Conservation (phyloP, 805 yeast species). For the Peterozyma toletana region DNA sequence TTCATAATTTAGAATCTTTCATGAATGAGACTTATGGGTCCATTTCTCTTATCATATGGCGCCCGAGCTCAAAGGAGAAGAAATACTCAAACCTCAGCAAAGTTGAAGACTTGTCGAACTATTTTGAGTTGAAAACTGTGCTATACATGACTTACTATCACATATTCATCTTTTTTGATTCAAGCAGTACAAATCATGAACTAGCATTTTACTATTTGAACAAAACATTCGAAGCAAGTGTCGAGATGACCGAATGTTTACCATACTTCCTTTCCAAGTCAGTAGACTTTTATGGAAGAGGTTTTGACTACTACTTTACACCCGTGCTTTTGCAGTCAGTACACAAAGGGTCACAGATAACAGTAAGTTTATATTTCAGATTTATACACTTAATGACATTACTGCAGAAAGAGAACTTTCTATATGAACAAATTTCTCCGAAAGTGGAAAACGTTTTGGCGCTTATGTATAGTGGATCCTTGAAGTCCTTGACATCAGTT, state of each 20-base stretch:
- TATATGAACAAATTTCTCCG: neutral
- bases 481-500: conserved; percentile 10
- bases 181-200: neutral
- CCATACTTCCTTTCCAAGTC: neutral
- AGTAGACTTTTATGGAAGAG: conserved; percentile 18
- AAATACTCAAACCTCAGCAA: neutral
- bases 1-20: neutral
- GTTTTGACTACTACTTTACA: conserved; percentile 30
- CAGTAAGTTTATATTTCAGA: conserved; percentile 19
- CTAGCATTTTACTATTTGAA: conserved; percentile 1
- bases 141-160: conserved; percentile 13
- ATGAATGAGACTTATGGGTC: neutral
- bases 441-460: neutral
- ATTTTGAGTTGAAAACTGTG: conserved; percentile 10
- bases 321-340: conserved; percentile 29
- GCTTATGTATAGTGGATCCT: neutral
- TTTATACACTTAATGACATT: conserved; percentile 16
- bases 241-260: neutral
- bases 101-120: neutral
- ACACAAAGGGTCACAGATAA: conserved; percentile 28
- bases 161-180: conserved; percentile 14
- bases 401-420: neutral
- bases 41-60: neutral
- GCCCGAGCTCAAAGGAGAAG: neutral
- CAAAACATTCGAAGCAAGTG: neutral